Percentiles rank a stretch among this genome's conserved stretches.
phyloP scores from a whole-genome alignment of 768 basidiomycete genomes.

The Podaxis sp. region DNA sequence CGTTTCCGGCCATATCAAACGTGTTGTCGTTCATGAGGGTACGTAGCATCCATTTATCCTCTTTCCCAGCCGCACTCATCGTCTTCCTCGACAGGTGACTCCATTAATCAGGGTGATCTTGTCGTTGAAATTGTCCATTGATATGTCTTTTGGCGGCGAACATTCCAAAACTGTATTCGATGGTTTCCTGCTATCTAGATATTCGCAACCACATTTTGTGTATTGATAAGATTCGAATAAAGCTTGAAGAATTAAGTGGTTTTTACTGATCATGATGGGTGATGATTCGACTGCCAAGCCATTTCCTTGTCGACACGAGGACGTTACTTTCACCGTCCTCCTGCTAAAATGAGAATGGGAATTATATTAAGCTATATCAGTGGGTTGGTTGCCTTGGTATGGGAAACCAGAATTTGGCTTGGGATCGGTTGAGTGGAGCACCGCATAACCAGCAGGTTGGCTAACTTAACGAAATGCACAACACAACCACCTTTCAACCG shows the following conservation, averaged over 20 bases:
- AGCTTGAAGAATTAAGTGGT: not conserved
- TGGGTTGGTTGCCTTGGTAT: not conserved
- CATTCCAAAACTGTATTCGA: not conserved
- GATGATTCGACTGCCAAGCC: not conserved
- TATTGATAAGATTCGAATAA: constrained; percentile 19
- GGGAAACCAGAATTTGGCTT: not conserved
- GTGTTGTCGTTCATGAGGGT: constrained; percentile 89
- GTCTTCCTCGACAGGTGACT: constrained; percentile 59
- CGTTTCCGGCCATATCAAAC: constrained; percentile 93
- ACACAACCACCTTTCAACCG: not conserved
- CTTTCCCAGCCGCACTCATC: constrained; percentile 2
- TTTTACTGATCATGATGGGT: not conserved
- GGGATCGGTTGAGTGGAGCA: not conserved
- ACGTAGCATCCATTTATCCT: constrained; percentile 14
- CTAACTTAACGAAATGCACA: not conserved
- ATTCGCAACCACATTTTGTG: constrained; percentile 9
- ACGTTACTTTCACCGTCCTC: not conserved
- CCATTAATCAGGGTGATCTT: constrained; percentile 91
- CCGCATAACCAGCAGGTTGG: not conserved
- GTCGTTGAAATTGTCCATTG: constrained; percentile 83
- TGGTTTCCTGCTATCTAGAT: not conserved
- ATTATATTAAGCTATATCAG: not conserved
- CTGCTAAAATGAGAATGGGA: not conserved
- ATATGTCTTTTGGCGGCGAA: constrained; percentile 10
- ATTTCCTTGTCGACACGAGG: not conserved